phyloP scores from a whole-genome alignment of 1,284 basidiomycete species.

The Tilletia horrida region DNA sequence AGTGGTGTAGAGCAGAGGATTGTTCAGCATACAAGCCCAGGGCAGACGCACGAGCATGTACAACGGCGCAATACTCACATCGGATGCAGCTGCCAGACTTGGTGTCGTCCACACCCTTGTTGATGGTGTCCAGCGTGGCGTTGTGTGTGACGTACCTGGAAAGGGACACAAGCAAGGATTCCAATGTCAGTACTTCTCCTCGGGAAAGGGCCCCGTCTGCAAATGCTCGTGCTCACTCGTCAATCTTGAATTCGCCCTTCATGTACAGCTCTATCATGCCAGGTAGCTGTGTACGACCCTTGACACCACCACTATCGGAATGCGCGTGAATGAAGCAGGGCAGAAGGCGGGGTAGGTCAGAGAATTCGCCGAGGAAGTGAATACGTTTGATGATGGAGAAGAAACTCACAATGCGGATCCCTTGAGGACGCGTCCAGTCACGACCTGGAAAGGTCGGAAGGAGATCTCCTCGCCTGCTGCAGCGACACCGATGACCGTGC shows the following conservation, averaged over 20 bases:
- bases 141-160: slow-evolving; percentile 55
- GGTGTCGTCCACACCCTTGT: slow-evolving; percentile 89
- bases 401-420: slow-evolving; percentile 74
- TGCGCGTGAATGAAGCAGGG: neutral
- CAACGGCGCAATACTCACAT: slow-evolving; percentile 59
- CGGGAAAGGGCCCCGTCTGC: slow-evolving; percentile 14
- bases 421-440: slow-evolving; percentile 96
- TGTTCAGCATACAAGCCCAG: too few species aligned
- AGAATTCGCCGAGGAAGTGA: neutral
- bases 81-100: slow-evolving; percentile 89
- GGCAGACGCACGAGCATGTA: too few species aligned
- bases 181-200: slow-evolving; percentile 34
- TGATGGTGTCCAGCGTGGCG: slow-evolving; percentile 69
- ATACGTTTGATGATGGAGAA: too few species aligned
- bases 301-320: slow-evolving; percentile 73
- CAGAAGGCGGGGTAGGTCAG: neutral
- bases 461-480: slow-evolving; percentile 95
- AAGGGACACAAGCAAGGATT: too few species aligned
- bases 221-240: slow-evolving; percentile 43
- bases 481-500: slow-evolving; percentile 72
- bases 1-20: neutral
- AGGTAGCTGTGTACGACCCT: slow-evolving; percentile 78
- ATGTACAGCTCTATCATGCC: slow-evolving; percentile 42
- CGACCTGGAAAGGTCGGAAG: slow-evolving; percentile 75
- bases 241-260: slow-evolving; percentile 40